phyloP scores from a whole-genome alignment of 1,139 yeast species.

The Yamadazyma jaroonii region DNA sequence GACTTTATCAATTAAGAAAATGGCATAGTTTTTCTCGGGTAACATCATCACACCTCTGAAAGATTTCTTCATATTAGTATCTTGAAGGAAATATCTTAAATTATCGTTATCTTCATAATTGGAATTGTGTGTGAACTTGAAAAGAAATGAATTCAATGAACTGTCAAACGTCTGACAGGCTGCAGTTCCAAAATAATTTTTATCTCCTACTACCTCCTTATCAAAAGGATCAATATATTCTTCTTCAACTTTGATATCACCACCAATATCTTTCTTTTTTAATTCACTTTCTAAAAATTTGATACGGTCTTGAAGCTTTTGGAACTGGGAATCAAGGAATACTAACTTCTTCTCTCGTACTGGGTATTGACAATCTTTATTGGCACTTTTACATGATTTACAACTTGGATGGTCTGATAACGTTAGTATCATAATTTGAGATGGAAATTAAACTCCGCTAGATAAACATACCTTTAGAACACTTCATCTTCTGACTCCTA shows the following conservation, averaged over 20 bases:
- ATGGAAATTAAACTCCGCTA: neutral
- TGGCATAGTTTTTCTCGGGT: slow-evolving; percentile 14
- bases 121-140: slow-evolving; percentile 10
- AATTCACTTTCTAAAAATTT: slow-evolving; percentile 11
- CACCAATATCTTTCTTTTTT: slow-evolving; percentile 2
- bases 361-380: slow-evolving; percentile 14
- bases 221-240: slow-evolving; percentile 14
- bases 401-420: slow-evolving; percentile 12
- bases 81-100: slow-evolving; percentile 9
- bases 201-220: slow-evolving; percentile 6
- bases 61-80: slow-evolving; percentile 10
- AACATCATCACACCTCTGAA: slow-evolving; percentile 12
- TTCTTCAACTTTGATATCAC: slow-evolving; percentile 5
- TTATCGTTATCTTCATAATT: slow-evolving; percentile 1
- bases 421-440: neutral
- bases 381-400: slow-evolving; percentile 9
- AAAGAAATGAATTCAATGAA: slow-evolving; percentile 12
- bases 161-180: slow-evolving; percentile 15
- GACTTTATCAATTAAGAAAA: slow-evolving; percentile 11
- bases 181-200: slow-evolving; percentile 11
- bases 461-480: slow-evolving; percentile 14
- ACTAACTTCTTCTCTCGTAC: slow-evolving; percentile 13
- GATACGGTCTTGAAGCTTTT: slow-evolving; percentile 6
- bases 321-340: slow-evolving; percentile 14
- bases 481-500: slow-evolving; percentile 14